These are phyloP conservation scores for Ashbya aceris DNA, from an alignment of 1,139 yeast species.

Conservation along the genomic window DNA sequence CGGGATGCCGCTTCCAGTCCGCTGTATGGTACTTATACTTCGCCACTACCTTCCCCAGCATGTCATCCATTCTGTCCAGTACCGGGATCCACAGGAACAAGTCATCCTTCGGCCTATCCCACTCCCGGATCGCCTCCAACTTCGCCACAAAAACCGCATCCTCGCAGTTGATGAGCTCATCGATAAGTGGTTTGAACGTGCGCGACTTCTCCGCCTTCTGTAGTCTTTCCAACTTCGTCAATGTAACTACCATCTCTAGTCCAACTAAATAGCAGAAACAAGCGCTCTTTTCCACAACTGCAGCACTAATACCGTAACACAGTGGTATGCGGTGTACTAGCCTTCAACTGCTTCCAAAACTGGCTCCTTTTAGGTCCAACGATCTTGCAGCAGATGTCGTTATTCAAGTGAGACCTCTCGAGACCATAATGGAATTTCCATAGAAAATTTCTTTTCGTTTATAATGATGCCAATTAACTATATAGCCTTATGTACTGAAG, in stretches of 20 bases:
- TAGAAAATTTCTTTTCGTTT: too few species aligned
- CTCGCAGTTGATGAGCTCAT: conserved; percentile 20
- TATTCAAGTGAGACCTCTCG: background rate
- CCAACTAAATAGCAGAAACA: background rate
- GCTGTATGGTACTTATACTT: conserved; percentile 39
- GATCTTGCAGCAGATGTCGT: background rate
- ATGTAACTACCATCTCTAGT: conserved; percentile 19
- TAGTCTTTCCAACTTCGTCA: conserved; percentile 25
- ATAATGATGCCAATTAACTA: too few species aligned
- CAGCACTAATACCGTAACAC: background rate
- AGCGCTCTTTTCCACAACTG: background rate
- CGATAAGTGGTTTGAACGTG: conserved; percentile 27
- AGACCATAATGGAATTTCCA: too few species aligned
- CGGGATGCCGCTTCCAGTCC: conserved; percentile 32
- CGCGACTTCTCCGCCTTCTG: conserved; percentile 26
- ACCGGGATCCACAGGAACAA: conserved; percentile 70
- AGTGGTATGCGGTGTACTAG: background rate
- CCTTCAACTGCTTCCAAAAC: background rate
- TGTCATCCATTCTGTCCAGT: conserved; percentile 63
- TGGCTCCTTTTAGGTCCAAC: background rate
- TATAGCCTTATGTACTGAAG: too few species aligned
- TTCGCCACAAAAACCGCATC: conserved; percentile 19
- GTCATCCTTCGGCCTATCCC: conserved; percentile 69
- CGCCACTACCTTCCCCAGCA: conserved; percentile 45
- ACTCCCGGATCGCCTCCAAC: conserved; percentile 26